Evolutionary conservation across 345 rosid genomes (phyloP).

Genomic region (Euphorbia lathyris): DNA sequence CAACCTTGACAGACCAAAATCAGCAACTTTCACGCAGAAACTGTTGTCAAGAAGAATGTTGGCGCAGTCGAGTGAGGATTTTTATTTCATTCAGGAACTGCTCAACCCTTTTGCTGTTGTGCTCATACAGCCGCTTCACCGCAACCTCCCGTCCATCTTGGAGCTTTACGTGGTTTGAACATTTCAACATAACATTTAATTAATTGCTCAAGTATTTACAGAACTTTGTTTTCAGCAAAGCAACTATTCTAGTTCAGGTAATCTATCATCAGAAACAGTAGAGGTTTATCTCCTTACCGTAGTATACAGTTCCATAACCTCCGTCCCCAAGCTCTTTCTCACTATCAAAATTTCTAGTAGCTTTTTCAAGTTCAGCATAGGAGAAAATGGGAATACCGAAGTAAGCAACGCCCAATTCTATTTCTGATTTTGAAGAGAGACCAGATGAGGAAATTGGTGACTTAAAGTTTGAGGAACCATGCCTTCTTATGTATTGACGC

Average conservation of each 20-base stretch:
- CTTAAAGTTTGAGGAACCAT: slow-evolving; percentile 20
- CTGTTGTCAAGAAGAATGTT: slow-evolving; percentile 24
- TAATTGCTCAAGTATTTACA: background rate
- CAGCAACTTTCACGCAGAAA: too few relatives aligned
- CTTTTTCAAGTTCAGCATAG: slow-evolving; percentile 21
- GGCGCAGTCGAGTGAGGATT: slow-evolving; percentile 33
- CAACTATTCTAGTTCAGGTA: background rate
- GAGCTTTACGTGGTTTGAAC: slow-evolving; percentile 26
- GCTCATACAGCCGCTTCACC: slow-evolving; percentile 34
- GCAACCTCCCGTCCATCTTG: slow-evolving; percentile 37
- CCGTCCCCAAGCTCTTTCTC: too few relatives aligned
- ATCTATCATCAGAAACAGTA: background rate
- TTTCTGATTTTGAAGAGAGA: slow-evolving; percentile 37
- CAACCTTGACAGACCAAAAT: too few relatives aligned
- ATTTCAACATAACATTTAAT: too few relatives aligned
- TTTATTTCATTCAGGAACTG: slow-evolving; percentile 35
- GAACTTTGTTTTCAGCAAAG: background rate
- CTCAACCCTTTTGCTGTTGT: slow-evolving; percentile 20
- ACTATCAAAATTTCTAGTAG: too few relatives aligned
- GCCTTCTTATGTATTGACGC: slow-evolving; percentile 21
- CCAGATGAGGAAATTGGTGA: slow-evolving; percentile 21
- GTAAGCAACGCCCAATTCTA: slow-evolving; percentile 28
- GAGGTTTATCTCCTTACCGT: too few relatives aligned
- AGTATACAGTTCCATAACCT: too few relatives aligned
- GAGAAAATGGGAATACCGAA: slow-evolving; percentile 19